These are phyloP conservation scores for Cymbidium sinense DNA, from an alignment of 106 monocot genomes.

Conservation along the genomic window DNA sequence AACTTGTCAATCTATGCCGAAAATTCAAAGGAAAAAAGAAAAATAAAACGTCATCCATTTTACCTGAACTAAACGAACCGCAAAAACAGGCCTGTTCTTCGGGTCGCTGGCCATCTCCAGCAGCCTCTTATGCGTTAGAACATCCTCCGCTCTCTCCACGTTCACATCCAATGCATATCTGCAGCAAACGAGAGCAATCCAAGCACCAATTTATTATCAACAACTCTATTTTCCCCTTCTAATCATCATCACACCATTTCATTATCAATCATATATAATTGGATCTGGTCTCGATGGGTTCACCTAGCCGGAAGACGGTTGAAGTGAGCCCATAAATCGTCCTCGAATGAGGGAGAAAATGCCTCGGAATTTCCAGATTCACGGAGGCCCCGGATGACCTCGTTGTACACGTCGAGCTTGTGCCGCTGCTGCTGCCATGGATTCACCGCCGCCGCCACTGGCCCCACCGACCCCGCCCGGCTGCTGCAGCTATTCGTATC, in stretches of 20 bases:
- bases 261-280: background rate
- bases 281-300: background rate
- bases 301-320: conserved; percentile 80
- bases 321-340: conserved; percentile 86
- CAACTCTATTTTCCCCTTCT: background rate
- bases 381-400: conserved; percentile 67
- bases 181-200: background rate
- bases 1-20: background rate
- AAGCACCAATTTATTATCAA: background rate
- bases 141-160: conserved; percentile 86
- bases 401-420: conserved; percentile 76
- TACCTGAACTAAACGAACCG: conserved; percentile 84
- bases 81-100: conserved; percentile 53
- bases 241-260: background rate
- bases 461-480: conserved; percentile 20
- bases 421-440: conserved; percentile 29
- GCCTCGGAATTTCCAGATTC: conserved; percentile 32
- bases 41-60: background rate
- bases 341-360: conserved; percentile 39
- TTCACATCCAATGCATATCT: conserved; percentile 94
- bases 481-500: conserved; percentile 60
- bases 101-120: conserved; percentile 68
- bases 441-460: conserved; percentile 15
- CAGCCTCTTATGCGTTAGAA: conserved; percentile 65
- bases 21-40: background rate